Evolutionary conservation across 306 rosid genomes (phyloP).

Genomic region (Comarum palustre): DNA sequence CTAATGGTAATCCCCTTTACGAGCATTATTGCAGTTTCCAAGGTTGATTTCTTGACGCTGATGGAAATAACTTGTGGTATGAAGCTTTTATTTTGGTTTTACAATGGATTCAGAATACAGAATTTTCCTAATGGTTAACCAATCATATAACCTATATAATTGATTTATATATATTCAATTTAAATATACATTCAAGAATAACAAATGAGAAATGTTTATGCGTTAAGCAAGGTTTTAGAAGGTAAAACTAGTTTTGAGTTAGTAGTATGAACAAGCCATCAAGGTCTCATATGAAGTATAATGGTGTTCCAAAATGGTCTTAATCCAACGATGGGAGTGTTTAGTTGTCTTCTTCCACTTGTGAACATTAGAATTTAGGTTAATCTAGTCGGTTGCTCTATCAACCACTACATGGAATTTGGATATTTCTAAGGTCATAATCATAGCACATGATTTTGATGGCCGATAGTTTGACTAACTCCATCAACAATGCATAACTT

Average conservation of each 20-base stretch:
- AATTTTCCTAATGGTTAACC: too few relatives aligned
- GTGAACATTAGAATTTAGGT: neutral
- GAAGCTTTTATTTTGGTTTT: neutral
- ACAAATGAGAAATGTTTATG: neutral
- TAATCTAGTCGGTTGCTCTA: neutral
- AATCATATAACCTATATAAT: too few relatives aligned
- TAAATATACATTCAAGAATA: neutral
- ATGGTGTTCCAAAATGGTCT: neutral
- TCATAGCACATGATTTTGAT: neutral
- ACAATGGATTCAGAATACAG: too few relatives aligned
- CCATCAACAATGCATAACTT: neutral
- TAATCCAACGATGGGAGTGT: neutral
- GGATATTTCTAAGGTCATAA: neutral
- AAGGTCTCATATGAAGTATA: neutral
- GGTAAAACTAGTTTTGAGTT: neutral
- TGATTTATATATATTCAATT: too few relatives aligned
- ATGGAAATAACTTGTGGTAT: neutral
- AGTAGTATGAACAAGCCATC: neutral
- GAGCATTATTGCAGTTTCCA: neutral
- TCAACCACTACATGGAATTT: conserved; percentile 6
- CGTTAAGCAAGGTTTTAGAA: neutral
- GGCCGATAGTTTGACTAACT: conserved; percentile 4
- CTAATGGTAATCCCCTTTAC: neutral
- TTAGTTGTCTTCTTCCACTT: neutral
- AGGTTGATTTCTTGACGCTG: neutral